Percentiles rank a stretch among this genome's conserved stretches.
Conservation (phyloP, 1,284 basidiomycete species). For the Malassezia brasiliensis region DNA sequence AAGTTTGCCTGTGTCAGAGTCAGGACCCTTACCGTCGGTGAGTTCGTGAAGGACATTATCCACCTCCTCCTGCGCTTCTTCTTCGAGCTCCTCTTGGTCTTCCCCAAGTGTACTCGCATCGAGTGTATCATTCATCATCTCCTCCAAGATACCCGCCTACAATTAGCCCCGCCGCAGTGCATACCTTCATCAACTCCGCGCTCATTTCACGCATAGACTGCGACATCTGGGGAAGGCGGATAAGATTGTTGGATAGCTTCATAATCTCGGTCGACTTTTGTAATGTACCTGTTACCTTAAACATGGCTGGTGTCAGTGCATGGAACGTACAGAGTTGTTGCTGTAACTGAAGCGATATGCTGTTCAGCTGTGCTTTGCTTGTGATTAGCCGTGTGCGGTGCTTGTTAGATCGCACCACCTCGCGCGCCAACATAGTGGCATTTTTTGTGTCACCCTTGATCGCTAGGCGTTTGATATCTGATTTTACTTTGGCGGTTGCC, state of each 20-base stretch:
- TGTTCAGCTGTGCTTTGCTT: conserved; percentile 83
- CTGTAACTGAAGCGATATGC: conserved; percentile 77
- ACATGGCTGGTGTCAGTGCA: conserved; percentile 61
- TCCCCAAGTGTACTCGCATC: conserved; percentile 49
- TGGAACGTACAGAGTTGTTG: conserved; percentile 75
- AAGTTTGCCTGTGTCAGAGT: conserved; percentile 23
- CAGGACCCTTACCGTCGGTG: conserved; percentile 70
- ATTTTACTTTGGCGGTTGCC: conserved; percentile 69
- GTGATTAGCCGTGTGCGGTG: conserved; percentile 86
- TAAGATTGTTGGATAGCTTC: conserved; percentile 85
- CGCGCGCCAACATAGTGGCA: conserved; percentile 77
- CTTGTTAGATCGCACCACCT: conserved; percentile 88
- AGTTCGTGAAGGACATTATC: conserved; percentile 93
- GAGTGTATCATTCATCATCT: conserved; percentile 51
- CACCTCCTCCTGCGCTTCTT: conserved; percentile 92
- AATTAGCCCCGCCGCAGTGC: not conserved
- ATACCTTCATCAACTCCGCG: conserved; percentile 89
- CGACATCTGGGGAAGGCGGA: conserved; percentile 84
- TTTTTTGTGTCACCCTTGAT: conserved; percentile 84
- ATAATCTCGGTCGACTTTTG: conserved; percentile 98
- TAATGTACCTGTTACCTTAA: conserved; percentile 89
- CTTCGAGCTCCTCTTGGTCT: conserved; percentile 87
- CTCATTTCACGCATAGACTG: conserved; percentile 93
- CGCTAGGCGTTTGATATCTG: conserved; percentile 78
- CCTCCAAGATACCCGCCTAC: conserved; percentile 50